These are phyloP conservation scores for Vicia sativa DNA, from an alignment of 306 rosid genomes.

Conservation along the genomic window DNA sequence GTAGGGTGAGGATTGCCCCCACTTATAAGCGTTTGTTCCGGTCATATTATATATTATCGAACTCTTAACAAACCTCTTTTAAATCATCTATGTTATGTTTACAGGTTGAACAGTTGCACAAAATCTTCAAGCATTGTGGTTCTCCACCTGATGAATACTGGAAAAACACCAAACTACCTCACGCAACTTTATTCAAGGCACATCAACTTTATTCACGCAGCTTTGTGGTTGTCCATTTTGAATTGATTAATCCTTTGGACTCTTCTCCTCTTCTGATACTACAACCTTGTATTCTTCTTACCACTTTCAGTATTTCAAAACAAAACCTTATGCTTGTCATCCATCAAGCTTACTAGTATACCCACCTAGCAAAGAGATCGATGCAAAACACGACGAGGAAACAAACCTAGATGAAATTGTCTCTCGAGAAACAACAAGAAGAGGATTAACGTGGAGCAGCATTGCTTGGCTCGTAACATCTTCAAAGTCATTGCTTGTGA, in stretches of 20 bases:
- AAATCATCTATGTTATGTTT: constrained; percentile 31
- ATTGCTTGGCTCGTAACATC: too few relatives aligned
- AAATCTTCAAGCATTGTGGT: constrained; percentile 98
- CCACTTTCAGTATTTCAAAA: constrained; percentile 80
- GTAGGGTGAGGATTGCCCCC: too few relatives aligned
- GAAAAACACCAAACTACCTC: constrained; percentile 93
- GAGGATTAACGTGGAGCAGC: too few relatives aligned
- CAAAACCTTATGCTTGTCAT: constrained; percentile 92
- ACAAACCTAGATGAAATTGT: too few relatives aligned
- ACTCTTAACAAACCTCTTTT: constrained; percentile 27
- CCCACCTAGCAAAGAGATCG: constrained; percentile 99
- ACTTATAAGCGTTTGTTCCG: too few relatives aligned
- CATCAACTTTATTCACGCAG: too few relatives aligned
- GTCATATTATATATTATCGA: too few relatives aligned
- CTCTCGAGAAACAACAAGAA: too few relatives aligned
- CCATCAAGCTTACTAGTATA: constrained; percentile 89
- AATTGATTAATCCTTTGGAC: too few relatives aligned
- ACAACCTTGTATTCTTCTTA: constrained; percentile 24
- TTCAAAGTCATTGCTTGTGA: too few relatives aligned
- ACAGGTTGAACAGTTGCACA: constrained; percentile 98
- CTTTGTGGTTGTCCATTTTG: too few relatives aligned
- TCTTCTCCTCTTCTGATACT: too few relatives aligned
- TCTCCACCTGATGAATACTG: constrained; percentile 97
- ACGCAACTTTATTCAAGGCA: constrained; percentile 89
- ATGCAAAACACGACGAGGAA: constrained; percentile 87